phyloP scores from a whole-genome alignment of 345 rosid species.

The Melaleuca alternifolia region DNA sequence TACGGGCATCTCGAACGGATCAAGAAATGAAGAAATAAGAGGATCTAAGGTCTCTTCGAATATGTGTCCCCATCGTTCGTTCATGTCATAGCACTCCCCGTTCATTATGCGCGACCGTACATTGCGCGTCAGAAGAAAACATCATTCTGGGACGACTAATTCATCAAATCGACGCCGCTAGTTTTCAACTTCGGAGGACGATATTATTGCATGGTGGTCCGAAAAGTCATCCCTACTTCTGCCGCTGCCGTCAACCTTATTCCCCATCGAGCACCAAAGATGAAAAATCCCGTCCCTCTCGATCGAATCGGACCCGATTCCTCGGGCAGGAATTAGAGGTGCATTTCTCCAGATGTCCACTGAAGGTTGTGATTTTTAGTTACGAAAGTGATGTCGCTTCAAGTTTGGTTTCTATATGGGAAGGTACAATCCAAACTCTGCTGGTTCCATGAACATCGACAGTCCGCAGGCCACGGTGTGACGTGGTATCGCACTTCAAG shows the following conservation, averaged over 20 bases:
- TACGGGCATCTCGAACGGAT: neutral
- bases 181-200: neutral
- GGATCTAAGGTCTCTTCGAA: too few relatives aligned
- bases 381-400: neutral
- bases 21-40: neutral
- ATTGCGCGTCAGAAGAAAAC: neutral
- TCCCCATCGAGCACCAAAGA: neutral
- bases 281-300: neutral
- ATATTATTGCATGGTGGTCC: neutral
- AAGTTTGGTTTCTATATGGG: neutral
- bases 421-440: neutral
- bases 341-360: neutral
- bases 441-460: neutral
- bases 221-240: neutral
- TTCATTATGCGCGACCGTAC: neutral
- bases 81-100: neutral
- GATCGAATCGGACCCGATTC: neutral
- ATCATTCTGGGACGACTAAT: neutral
- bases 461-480: neutral
- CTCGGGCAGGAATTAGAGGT: neutral
- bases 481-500: neutral
- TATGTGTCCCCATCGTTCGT: neutral
- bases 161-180: neutral
- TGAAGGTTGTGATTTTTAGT: neutral
- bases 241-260: neutral